Evolutionary conservation across 2,329 filamentous ascomycete species (phyloP).

Genomic region (Colletotrichum camelliae): DNA sequence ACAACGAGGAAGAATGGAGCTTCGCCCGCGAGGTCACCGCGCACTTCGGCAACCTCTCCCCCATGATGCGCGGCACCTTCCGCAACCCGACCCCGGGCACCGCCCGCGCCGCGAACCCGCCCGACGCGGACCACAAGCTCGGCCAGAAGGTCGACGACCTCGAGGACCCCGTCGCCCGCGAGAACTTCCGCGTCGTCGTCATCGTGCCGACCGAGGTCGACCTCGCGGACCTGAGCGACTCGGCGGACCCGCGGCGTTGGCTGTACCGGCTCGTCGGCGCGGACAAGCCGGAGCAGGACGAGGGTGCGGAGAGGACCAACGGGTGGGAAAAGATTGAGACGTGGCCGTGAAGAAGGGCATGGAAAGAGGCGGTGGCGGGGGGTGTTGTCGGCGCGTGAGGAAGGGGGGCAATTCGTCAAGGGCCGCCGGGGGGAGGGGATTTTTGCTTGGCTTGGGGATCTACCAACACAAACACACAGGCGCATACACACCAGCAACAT

Average conservation of each 20-base stretch:
- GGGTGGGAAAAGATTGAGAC: conserved; percentile 72
- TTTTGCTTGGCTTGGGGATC: neutral
- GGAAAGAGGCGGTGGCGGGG: neutral
- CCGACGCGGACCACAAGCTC: conserved; percentile 45
- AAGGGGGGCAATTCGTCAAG: neutral
- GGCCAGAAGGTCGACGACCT: conserved; percentile 74
- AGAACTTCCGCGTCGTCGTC: conserved; percentile 83
- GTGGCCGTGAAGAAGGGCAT: conserved; percentile 59
- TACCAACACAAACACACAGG: neutral
- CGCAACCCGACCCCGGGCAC: conserved; percentile 74
- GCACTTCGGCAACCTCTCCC: conserved; percentile 89
- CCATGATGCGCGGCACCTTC: conserved; percentile 79
- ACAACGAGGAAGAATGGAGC: conserved; percentile 63
- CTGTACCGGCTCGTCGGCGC: conserved; percentile 64
- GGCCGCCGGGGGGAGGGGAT: neutral
- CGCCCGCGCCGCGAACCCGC: conserved; percentile 56
- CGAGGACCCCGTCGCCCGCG: conserved; percentile 71
- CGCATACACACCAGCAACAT: neutral
- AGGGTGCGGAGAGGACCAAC: conserved; percentile 35
- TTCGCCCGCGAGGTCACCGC: conserved; percentile 82
- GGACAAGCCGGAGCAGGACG: conserved; percentile 32
- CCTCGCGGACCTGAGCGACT: conserved; percentile 72
- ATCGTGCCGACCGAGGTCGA: conserved; percentile 82
- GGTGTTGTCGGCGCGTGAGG: neutral
- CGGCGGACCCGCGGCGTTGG: conserved; percentile 67